Base-by-base conservation (phyloP, 805 yeast genomes). In the Pichia scutulata region DNA sequence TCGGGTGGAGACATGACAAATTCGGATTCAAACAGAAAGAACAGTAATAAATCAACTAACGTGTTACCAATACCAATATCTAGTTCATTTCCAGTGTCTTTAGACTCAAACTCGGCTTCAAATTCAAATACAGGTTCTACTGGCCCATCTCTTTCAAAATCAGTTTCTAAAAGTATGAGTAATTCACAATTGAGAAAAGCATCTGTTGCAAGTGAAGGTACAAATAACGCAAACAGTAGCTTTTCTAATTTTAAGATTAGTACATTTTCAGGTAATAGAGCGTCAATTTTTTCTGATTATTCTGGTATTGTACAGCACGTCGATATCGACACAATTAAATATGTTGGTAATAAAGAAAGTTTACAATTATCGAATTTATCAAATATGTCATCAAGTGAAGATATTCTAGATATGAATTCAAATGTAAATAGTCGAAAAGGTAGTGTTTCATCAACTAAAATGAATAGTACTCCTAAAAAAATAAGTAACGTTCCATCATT, bases 241-340 rank as follows among this genome's bases (percentile, higher is more conserved):
- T 19, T 37, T 2, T 18, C 24, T 18, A 24, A 24, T 25, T 39
- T 19, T 21, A 45, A 39, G 21, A 8, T 16, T 3, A 30, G 19
- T 33, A 8, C 18, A 5, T 26, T 33, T n/a, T 33, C 37, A 5
- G 64, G 60, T 12, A 60, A 61, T 30, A 51, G 72, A 49, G 52
- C 60, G 2, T 69, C 72, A 1, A 50, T 62, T 53, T 39, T 67
- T 44, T 68, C 72, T 0, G 64, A 66, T 6, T 69, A 69, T 53
- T 67, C 71, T 0, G 72, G 72, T 14, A 57, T 69, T 16, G 66
- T 69, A n/a, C 70, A 69, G 16, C 58, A 66, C 43, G 69, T 65
- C 19, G 70, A 66, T 49, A 60, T 63, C 41, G 70, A 67, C 50
- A 67, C 66, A 16, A 62, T 65, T 30, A 60, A 53, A 53, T 68